phyloP scores from a whole-genome alignment of 2,329 filamentous ascomycete species.

The Cladosporium halotolerans region DNA sequence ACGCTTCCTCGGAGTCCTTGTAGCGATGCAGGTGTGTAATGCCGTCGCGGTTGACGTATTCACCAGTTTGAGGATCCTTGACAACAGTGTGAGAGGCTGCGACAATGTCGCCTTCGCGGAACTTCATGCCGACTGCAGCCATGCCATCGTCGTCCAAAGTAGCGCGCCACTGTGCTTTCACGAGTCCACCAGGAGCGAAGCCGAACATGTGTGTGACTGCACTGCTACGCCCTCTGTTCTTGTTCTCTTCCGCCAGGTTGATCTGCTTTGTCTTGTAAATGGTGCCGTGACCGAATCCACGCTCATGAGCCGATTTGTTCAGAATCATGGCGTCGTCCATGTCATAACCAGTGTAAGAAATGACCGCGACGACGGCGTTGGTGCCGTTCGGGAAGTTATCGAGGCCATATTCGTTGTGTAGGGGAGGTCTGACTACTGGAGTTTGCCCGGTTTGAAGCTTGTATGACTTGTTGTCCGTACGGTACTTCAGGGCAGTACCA shows the following conservation, averaged over 20 bases:
- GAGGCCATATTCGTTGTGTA: conserved; percentile 93
- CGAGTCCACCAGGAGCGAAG: conserved; percentile 70
- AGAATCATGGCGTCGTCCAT: conserved; percentile 99
- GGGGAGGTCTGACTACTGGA: conserved; percentile 80
- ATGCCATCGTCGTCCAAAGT: conserved; percentile 83
- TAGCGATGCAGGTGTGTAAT: conserved; percentile 86
- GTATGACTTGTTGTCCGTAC: conserved; percentile 97
- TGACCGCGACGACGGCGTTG: conserved; percentile 93
- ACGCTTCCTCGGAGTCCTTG: conserved; percentile 83
- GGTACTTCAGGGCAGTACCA: conserved; percentile 72
- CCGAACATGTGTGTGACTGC: conserved; percentile 80
- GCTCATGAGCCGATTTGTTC: conserved; percentile 93
- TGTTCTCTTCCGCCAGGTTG: conserved; percentile 70
- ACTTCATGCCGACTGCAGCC: conserved; percentile 68
- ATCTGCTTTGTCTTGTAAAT: conserved; percentile 98
- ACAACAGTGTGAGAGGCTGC: conserved; percentile 87
- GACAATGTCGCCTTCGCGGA: conserved; percentile 76
- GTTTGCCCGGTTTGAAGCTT: conserved; percentile 92
- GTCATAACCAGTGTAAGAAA: conserved; percentile 97
- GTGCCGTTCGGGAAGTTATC: conserved; percentile 98
- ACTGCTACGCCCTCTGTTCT: conserved; percentile 36
- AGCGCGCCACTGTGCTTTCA: conserved; percentile 63
- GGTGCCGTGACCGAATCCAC: conserved; percentile 90
- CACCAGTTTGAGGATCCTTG: conserved; percentile 63
- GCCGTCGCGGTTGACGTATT: conserved; percentile 78